Percentiles rank a stretch among this genome's conserved stretches.
These are phyloP conservation scores for Trichophyton simii DNA, from an alignment of 2,329 filamentous ascomycete species.

Conservation along the genomic window DNA sequence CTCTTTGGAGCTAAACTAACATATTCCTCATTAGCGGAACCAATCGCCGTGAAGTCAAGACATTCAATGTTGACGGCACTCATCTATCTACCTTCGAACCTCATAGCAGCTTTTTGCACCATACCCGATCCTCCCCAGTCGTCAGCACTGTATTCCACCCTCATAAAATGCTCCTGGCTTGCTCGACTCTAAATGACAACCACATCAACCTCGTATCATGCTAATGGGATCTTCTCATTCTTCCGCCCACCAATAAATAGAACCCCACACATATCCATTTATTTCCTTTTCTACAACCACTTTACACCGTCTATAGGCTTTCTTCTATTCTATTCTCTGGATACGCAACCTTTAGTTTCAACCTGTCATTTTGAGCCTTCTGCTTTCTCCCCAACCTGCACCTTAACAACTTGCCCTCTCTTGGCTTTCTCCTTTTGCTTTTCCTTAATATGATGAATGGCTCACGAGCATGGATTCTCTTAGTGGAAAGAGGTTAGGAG, in stretches of 20 bases:
- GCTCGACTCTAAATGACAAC: slow-evolving; percentile 71
- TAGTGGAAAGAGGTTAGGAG: not conserved
- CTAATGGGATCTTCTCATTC: slow-evolving; percentile 15
- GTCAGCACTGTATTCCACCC: slow-evolving; percentile 89
- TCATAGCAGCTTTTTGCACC: slow-evolving; percentile 75
- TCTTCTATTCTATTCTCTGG: not conserved
- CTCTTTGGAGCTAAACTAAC: slow-evolving; percentile 5
- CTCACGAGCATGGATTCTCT: not conserved
- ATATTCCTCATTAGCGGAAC: slow-evolving; percentile 52
- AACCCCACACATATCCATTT: not conserved
- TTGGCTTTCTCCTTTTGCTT: not conserved
- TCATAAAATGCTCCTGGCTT: slow-evolving; percentile 81
- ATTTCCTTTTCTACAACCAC: not conserved
- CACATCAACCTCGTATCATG: slow-evolving; percentile 83
- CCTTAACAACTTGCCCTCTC: too few relatives aligned
- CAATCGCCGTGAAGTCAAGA: slow-evolving; percentile 73
- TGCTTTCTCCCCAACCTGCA: not conserved
- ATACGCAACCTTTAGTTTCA: not conserved
- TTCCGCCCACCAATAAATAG: not conserved
- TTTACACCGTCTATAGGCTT: not conserved
- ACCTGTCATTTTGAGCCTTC: not conserved
- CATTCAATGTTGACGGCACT: slow-evolving; percentile 76
- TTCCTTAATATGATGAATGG: not conserved
- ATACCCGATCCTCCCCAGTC: slow-evolving; percentile 69
- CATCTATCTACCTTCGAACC: slow-evolving; percentile 77